Percentiles rank a stretch among this genome's conserved stretches.
Evolutionary conservation across 177 flowering plant species (phyloP).

Genomic region (Vitis hybrid): DNA sequence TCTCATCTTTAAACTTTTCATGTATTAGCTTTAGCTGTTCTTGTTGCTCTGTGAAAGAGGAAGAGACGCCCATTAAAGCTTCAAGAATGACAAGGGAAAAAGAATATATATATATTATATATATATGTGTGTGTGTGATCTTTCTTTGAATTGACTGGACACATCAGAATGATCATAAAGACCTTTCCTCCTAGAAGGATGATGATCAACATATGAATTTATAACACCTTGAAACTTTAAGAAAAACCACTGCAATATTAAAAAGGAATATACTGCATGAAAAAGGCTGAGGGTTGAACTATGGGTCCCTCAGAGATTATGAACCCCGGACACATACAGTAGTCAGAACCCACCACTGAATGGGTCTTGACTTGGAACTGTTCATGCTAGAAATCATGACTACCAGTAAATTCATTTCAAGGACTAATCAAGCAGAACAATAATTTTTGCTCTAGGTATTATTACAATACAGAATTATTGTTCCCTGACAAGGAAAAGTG

Average conservation of each 20-base stretch:
- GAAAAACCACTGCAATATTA: slow-evolving; percentile 1
- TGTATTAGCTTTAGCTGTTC: slow-evolving; percentile 52
- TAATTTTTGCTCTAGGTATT: no score
- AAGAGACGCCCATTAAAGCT: slow-evolving; percentile 1
- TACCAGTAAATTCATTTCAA: no score
- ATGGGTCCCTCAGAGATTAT: not conserved
- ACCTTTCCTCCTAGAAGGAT: not conserved
- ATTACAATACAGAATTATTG: no score
- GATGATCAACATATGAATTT: not conserved
- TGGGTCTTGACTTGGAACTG: no score
- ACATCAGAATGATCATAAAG: not conserved
- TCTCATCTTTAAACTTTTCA: slow-evolving; percentile 65
- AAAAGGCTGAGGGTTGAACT: not conserved
- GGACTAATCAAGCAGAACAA: no score
- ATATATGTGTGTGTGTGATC: no score
- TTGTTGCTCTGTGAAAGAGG: slow-evolving; percentile 59
- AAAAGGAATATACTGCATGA: not conserved
- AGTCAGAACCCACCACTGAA: no score
- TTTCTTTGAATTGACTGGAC: not conserved
- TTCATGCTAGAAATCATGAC: no score
- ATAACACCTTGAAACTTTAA: not conserved
- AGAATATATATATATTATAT: no score
- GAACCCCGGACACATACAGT: not conserved
- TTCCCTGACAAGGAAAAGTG: no score
- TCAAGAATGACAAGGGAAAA: not conserved